Evolutionary conservation across 352 stramenopile genomes (phyloP), one percentile per base, ranked within the genome.

Genomic region (Pythium aristosporum): DNA sequence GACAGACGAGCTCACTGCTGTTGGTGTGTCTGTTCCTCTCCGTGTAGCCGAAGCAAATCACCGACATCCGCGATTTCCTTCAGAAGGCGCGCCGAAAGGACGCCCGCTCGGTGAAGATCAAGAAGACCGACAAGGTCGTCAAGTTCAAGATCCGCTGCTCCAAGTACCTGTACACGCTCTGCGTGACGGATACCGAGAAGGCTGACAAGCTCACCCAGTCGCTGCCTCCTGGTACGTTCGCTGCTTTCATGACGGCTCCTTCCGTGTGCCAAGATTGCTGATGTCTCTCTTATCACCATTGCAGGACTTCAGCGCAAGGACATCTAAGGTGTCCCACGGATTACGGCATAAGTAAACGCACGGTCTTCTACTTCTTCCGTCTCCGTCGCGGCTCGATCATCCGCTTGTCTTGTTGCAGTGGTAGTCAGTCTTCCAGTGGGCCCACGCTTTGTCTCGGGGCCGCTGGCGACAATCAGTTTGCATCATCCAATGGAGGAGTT

Each of bases 91-190:
- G 96, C 76, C 82, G 96, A 88, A 97, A 97, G 82, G 94, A 98
- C 90, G 98, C 98, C 71, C 97, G 97, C 72, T 97, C 98, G 67
- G 97, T 99, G 49, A 99, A 99, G 87, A 99, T 99, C 78, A 98
- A 98, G 84, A 99, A 99, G 94, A 91, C 89, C 68, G 83, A 90
- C 71, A 81, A 93, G 77, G 89, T 98, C 61, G 98, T 97, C 78
- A 99, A 99, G 92, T 99, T 99, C 91, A 99, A 99, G 92, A 99
- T 99, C 79, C 95, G 98, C 74, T 99, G 97, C 96, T 98, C 90
- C 73, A 96, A 96, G 80, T 98, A 99, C 80, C 87, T 99, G 72
- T 99, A 99, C 89, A 99, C 98, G 61, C 85, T 99, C 34, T 96
- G 96, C 65, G 97, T 99, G 57, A 96, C 89, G 47, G 97, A 99